Evolutionary conservation across 2,329 filamentous ascomycete species (phyloP), one percentile per base, ranked within the genome.

Genomic region (Ophiostoma fasciatum): DNA sequence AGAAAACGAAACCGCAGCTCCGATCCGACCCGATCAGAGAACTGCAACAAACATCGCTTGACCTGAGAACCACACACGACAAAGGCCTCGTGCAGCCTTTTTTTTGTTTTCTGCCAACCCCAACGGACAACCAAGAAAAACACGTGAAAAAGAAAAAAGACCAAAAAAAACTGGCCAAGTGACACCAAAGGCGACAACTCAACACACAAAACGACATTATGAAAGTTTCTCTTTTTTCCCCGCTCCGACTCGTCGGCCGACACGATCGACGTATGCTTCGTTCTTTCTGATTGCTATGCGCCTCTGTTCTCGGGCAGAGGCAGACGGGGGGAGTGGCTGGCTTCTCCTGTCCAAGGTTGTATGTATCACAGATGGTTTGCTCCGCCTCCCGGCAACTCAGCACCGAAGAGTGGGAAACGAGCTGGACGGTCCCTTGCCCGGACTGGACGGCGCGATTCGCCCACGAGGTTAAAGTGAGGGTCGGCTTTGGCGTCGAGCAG

Each of bases 391-490:
- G 59, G 63, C 58, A 62, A 60, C 64, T 75, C 61, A 71, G 68
- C 71, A 78, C 74, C 74, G 67, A 76, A 66, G 71, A 75, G 71
- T 75, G 69, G 70, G 60, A 38, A 13, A 30, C 22, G 20, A 20
- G 18, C 14, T 31, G 13, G 12, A 31, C 22, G 25, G 26, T 45
- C 28, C 32, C 17, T 38, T 38, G 39, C 12, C n/a, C 13, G 3
- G 7, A 18, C 18, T 22, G 40, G 40, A 38, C 33, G 36, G 39
- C 57, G 58, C 59, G 57, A 15, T 35, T 14, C 28, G 25, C 59
- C 67, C 69, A 75, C 65, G 71, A 78, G 74, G 74, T 78, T 78
- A 75, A 78, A 78, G 73, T 73, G 64, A 73, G 65, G 64, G 61
- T 67, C 54, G 64, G 63, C 60, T 47, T 59, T 61, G 71, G 71